These are phyloP conservation scores for Candida silvicultrix DNA, from an alignment of 805 yeast species.

Conservation along the genomic window DNA sequence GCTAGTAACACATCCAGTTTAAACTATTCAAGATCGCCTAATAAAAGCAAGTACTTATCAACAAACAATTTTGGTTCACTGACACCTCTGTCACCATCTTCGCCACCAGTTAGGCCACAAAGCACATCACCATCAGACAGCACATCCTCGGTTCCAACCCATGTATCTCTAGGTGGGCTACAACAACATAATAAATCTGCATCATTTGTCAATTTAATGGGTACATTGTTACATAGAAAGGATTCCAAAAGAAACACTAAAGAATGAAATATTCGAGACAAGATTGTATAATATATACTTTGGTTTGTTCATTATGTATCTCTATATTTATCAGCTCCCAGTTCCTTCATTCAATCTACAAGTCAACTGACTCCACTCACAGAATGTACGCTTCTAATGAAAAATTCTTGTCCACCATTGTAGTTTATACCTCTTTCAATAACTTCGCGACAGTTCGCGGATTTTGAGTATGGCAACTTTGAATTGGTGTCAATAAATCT, in stretches of 20 bases:
- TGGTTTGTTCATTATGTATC: background rate
- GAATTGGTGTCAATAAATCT: too few relatives aligned
- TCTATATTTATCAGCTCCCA: too few relatives aligned
- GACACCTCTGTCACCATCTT: slow-evolving; percentile 6
- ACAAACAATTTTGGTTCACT: slow-evolving; percentile 1
- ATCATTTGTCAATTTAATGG: slow-evolving; percentile 23
- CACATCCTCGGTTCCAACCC: background rate
- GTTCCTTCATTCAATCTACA: too few relatives aligned
- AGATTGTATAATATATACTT: too few relatives aligned
- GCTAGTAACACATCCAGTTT: background rate
- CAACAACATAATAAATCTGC: slow-evolving; percentile 13
- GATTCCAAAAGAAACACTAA: slow-evolving; percentile 6
- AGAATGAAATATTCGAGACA: background rate
- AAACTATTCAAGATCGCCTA: slow-evolving; percentile 7
- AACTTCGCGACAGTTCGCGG: too few relatives aligned
- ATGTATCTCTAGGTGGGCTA: slow-evolving; percentile 1
- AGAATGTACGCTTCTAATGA: too few relatives aligned
- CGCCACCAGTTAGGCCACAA: slow-evolving; percentile 3
- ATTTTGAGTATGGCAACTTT: too few relatives aligned
- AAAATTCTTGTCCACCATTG: too few relatives aligned
- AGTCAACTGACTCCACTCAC: too few relatives aligned
- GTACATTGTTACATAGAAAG: slow-evolving; percentile 18
- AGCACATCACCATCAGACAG: background rate
- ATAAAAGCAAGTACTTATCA: slow-evolving; percentile 3
- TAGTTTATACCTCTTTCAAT: too few relatives aligned